Evolutionary conservation across 1,284 basidiomycete species (phyloP).

Genomic region (Tremellales sp.): DNA sequence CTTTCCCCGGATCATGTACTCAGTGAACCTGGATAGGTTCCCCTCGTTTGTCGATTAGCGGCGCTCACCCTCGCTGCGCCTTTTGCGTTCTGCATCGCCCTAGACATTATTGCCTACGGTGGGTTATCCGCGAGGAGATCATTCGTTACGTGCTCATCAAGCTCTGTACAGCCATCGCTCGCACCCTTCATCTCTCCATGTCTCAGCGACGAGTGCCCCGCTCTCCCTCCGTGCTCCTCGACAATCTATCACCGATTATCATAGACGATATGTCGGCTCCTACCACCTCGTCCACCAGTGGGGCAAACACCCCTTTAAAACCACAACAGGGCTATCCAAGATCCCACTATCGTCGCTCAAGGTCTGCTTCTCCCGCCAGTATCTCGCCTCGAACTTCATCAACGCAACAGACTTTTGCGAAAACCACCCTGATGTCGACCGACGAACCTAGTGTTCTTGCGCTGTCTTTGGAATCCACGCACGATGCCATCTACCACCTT

Average conservation of each 20-base stretch:
- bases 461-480: no score
- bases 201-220: conserved; percentile 32
- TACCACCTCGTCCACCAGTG: background rate
- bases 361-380: background rate
- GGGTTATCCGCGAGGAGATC: conserved; percentile 5
- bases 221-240: conserved; percentile 28
- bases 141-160: conserved; percentile 1
- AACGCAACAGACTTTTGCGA: no score
- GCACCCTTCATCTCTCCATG: conserved; percentile 37
- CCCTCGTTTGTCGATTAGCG: conserved; percentile 26
- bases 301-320: background rate
- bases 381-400: no score
- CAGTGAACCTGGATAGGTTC: conserved; percentile 21
- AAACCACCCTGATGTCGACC: no score
- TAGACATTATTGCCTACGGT: conserved; percentile 39
- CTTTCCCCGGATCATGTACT: background rate
- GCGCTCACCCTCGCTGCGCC: conserved; percentile 30
- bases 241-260: no score
- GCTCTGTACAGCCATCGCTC: conserved; percentile 26
- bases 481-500: no score
- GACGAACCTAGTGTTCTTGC: no score
- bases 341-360: background rate
- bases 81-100: conserved; percentile 28
- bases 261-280: no score
- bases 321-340: background rate